phyloP scores from a whole-genome alignment of 2,329 filamentous ascomycete genomes.

The Aureobasidium sp. region DNA sequence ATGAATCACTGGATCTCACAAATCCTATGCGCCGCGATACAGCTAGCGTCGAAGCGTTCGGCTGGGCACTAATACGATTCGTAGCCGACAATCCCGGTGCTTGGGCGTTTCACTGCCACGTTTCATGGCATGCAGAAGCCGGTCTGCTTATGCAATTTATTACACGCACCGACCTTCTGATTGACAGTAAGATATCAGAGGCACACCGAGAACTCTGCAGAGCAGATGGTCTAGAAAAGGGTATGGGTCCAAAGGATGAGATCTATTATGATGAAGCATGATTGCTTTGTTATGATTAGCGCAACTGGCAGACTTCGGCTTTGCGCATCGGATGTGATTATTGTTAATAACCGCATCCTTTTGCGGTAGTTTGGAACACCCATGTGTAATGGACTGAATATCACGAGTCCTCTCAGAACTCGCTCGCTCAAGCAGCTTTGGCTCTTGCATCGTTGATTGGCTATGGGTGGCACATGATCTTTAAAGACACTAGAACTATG shows the following conservation, averaged over 20 bases:
- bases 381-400: neutral
- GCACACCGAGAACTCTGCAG: constrained; percentile 42
- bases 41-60: constrained; percentile 47
- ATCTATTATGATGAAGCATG: constrained; percentile 20
- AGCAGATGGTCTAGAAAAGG: constrained; percentile 41
- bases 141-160: constrained; percentile 56
- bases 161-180: constrained; percentile 42
- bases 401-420: neutral
- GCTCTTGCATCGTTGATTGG: neutral
- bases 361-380: too few relatives aligned
- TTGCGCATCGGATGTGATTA: neutral
- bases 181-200: constrained; percentile 37
- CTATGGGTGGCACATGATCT: neutral
- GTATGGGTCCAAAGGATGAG: constrained; percentile 44
- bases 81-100: constrained; percentile 51
- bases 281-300: neutral
- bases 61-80: constrained; percentile 49
- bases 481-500: neutral
- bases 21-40: constrained; percentile 47
- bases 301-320: too few relatives aligned
- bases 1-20: constrained; percentile 29
- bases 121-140: constrained; percentile 52
- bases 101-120: constrained; percentile 55
- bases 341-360: neutral
- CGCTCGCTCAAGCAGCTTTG: neutral